Evolutionary conservation across 192 early-diverging fungal genomes (phyloP).

Genomic region (Entophlyctis helioformis): DNA sequence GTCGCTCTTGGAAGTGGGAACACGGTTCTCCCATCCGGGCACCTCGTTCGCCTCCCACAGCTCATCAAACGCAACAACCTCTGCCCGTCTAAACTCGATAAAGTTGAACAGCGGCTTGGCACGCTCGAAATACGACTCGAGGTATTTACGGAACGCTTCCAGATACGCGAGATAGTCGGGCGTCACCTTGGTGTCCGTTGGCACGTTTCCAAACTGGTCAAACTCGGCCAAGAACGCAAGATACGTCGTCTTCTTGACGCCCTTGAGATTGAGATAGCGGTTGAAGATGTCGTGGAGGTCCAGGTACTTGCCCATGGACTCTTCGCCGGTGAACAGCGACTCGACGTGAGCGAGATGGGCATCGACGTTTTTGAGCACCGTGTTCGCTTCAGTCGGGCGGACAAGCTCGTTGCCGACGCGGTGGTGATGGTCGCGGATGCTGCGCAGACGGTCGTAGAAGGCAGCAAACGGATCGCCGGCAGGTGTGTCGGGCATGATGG

Average conservation of each 20-base stretch:
- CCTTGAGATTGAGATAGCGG: constrained; percentile 73
- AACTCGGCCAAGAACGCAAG: constrained; percentile 56
- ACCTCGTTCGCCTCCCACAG: constrained; percentile 47
- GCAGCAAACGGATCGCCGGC: constrained; percentile 67
- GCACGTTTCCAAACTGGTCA: constrained; percentile 39
- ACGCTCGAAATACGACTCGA: constrained; percentile 60
- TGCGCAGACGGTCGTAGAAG: constrained; percentile 75
- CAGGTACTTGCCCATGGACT: constrained; percentile 68
- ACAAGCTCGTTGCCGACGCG: constrained; percentile 64
- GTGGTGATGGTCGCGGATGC: constrained; percentile 69
- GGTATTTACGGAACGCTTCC: too few relatives aligned
- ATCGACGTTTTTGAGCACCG: too few relatives aligned
- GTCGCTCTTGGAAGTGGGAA: too few relatives aligned
- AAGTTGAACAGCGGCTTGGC: constrained; percentile 70
- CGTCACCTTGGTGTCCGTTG: constrained; percentile 42
- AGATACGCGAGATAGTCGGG: too few relatives aligned
- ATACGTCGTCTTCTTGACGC: constrained; percentile 39
- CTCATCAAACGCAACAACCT: constrained; percentile 41
- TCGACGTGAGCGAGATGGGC: too few relatives aligned
- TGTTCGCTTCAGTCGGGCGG: constrained; percentile 69
- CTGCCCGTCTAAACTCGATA: constrained; percentile 30
- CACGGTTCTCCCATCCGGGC: constrained; percentile 39
- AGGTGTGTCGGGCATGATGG: constrained; percentile 52
- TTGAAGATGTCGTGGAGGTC: constrained; percentile 74
- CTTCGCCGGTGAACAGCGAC: constrained; percentile 87